Evolutionary conservation across 1,284 basidiomycete species (phyloP).

Genomic region (Sphaerobolus stellatus): DNA sequence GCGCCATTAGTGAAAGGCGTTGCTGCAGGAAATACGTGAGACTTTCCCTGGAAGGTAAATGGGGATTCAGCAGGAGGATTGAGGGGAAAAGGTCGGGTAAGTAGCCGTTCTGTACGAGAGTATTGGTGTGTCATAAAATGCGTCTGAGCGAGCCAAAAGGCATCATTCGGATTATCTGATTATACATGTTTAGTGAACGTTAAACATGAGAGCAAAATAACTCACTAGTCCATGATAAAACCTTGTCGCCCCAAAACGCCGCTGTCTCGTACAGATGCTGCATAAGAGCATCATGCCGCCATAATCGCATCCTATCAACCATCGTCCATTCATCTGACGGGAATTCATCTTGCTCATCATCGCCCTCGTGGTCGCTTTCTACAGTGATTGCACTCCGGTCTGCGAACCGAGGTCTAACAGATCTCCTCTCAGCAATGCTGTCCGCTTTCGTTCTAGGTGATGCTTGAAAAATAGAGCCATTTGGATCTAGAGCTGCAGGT

Average conservation of each 20-base stretch:
- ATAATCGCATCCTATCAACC: conserved; percentile 93
- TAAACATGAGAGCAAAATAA: conserved; percentile 22
- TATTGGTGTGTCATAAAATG: conserved; percentile 96
- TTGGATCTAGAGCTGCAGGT: conserved; percentile 63
- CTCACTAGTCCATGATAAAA: conserved; percentile 91
- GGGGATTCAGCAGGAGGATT: conserved; percentile 41
- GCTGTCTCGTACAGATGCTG: conserved; percentile 98
- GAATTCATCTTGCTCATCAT: conserved; percentile 43
- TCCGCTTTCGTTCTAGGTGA: conserved; percentile 54
- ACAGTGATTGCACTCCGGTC: conserved; percentile 7
- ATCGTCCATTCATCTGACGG: conserved; percentile 75
- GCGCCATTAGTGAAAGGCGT: conserved; percentile 8
- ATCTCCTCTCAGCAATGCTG: conserved; percentile 46
- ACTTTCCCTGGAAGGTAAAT: conserved; percentile 22
- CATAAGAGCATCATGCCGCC: conserved; percentile 97
- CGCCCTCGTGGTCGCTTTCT: conserved; percentile 46
- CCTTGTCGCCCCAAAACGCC: conserved; percentile 97
- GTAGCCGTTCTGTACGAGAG: conserved; percentile 87
- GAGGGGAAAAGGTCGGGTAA: conserved; percentile 77
- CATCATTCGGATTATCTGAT: conserved; percentile 90
- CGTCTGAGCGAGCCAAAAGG: conserved; percentile 97
- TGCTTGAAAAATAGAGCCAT: conserved; percentile 66
- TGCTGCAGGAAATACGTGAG: conserved; percentile 25
- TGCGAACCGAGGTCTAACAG: conserved; percentile 66
- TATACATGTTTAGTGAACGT: background rate